A percentile compares a stretch with the other conserved stretches of the same genome.
Conservation (phyloP, 2,329 filamentous ascomycete genomes). For the Mycosphaerella sp. region DNA sequence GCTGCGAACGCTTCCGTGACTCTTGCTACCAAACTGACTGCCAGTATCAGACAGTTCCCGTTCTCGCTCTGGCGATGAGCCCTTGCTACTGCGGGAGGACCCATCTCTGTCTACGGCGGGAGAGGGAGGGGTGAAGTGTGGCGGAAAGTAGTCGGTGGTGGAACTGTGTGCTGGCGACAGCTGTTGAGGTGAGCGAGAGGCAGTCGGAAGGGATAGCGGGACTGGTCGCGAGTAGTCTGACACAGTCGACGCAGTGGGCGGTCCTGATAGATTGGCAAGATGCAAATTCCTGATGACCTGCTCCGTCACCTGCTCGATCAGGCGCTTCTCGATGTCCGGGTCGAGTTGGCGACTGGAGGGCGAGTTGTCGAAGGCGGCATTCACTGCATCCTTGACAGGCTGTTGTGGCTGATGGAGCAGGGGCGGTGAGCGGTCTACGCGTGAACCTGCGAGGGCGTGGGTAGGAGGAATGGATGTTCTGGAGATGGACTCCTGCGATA, state of each 20-base stretch:
- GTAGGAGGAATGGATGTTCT: constrained; percentile 9
- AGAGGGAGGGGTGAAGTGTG: constrained; percentile 51
- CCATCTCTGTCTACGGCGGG: constrained; percentile 31
- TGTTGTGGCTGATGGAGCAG: constrained; percentile 30
- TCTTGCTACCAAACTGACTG: constrained; percentile 17
- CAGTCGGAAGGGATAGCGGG: constrained; percentile 22
- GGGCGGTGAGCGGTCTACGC: constrained; percentile 13
- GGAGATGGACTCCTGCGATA: constrained; percentile 8
- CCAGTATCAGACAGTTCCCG: constrained; percentile 19
- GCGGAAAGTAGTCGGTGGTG: constrained; percentile 43
- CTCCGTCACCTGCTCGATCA: constrained; percentile 53
- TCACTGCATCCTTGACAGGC: constrained; percentile 52
- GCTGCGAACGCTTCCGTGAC: constrained; percentile 19
- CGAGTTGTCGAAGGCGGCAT: constrained; percentile 49
- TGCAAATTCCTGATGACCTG: constrained; percentile 42
- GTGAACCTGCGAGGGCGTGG: constrained; percentile 14
- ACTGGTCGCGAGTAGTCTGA: constrained; percentile 28
- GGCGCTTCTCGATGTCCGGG: constrained; percentile 55
- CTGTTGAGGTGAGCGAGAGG: constrained; percentile 35
- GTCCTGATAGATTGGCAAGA: constrained; percentile 19
- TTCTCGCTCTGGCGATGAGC: constrained; percentile 34
- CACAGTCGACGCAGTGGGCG: constrained; percentile 15
- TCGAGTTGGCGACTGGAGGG: constrained; percentile 47
- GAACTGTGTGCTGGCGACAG: constrained; percentile 17
- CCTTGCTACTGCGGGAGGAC: constrained; percentile 23